phyloP scores from a whole-genome alignment of 345 rosid genomes.

The Sapria himalayana region DNA sequence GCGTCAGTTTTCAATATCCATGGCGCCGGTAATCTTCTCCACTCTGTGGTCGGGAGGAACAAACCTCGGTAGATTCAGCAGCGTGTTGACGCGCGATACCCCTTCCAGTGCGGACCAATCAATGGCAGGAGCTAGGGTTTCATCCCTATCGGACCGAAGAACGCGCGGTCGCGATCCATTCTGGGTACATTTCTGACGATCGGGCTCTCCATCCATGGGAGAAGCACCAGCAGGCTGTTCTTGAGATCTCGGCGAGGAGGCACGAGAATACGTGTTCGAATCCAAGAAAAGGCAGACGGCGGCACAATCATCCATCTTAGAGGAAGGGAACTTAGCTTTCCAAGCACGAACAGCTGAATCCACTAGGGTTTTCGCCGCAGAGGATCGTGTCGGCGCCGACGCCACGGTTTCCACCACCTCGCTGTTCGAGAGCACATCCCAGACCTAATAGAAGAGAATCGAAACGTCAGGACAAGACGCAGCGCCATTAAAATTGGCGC shows the following conservation, averaged over 20 bases:
- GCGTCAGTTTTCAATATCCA: no score
- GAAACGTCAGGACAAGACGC: not conserved
- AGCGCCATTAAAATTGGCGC: no score
- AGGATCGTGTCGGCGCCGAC: constrained; percentile 45
- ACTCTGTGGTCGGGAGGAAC: constrained; percentile 22
- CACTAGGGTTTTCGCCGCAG: constrained; percentile 63
- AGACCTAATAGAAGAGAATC: constrained; percentile 23
- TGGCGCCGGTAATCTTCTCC: no score
- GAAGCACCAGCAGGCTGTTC: constrained; percentile 16
- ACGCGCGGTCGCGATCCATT: no score
- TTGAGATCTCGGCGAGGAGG: constrained; percentile 19
- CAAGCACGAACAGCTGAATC: constrained; percentile 79
- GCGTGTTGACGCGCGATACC: constrained; percentile 77
- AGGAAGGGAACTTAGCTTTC: constrained; percentile 81
- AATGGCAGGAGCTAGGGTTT: no score
- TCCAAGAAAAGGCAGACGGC: constrained; percentile 81
- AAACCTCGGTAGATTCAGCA: constrained; percentile 58
- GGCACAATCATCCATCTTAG: constrained; percentile 93
- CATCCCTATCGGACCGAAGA: no score
- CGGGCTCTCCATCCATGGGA: no score
- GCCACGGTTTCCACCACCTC: constrained; percentile 72
- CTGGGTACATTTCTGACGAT: constrained; percentile 18
- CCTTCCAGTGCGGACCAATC: constrained; percentile 96
- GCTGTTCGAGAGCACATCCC: constrained; percentile 89
- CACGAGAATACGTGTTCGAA: constrained; percentile 19